These are phyloP conservation scores for Isabelozyma heimii DNA, from an alignment of 805 yeast genomes.

Conservation along the genomic window DNA sequence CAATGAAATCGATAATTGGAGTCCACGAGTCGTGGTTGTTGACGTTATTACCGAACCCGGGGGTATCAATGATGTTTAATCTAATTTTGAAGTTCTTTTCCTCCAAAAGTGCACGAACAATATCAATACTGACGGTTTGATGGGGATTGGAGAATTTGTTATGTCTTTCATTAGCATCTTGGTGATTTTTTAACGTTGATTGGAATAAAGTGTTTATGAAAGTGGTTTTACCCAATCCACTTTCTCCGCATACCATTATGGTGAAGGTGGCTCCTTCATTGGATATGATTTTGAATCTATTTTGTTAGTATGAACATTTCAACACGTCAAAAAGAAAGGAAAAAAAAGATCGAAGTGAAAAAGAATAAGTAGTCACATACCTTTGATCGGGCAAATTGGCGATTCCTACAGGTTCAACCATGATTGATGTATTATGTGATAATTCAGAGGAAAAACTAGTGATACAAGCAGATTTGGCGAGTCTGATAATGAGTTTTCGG, in stretches of 20 bases:
- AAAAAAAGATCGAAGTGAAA: neutral
- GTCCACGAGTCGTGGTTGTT: slow-evolving; percentile 85
- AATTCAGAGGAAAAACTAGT: slow-evolving; percentile 1
- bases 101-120: slow-evolving; percentile 74
- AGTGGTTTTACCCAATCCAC: slow-evolving; percentile 91
- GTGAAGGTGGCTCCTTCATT: slow-evolving; percentile 77
- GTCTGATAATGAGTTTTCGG: neutral
- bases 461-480: neutral
- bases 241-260: slow-evolving; percentile 85
- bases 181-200: slow-evolving; percentile 60
- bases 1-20: slow-evolving; percentile 82
- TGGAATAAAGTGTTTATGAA: slow-evolving; percentile 84
- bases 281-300: slow-evolving; percentile 69
- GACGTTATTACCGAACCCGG: slow-evolving; percentile 90
- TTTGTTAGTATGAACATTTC: neutral
- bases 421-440: slow-evolving; percentile 6
- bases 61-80: slow-evolving; percentile 84
- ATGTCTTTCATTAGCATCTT: slow-evolving; percentile 53
- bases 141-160: slow-evolving; percentile 53
- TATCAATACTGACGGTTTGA: slow-evolving; percentile 75
- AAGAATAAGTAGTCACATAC: slow-evolving; percentile 28
- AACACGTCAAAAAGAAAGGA: neutral
- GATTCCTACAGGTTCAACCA: slow-evolving; percentile 65
- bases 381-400: slow-evolving; percentile 74
- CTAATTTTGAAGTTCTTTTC: slow-evolving; percentile 79